These are phyloP conservation scores for Saccharum spontaneum DNA, from an alignment of 176 grass and related monocot genomes.

Conservation along the genomic window DNA sequence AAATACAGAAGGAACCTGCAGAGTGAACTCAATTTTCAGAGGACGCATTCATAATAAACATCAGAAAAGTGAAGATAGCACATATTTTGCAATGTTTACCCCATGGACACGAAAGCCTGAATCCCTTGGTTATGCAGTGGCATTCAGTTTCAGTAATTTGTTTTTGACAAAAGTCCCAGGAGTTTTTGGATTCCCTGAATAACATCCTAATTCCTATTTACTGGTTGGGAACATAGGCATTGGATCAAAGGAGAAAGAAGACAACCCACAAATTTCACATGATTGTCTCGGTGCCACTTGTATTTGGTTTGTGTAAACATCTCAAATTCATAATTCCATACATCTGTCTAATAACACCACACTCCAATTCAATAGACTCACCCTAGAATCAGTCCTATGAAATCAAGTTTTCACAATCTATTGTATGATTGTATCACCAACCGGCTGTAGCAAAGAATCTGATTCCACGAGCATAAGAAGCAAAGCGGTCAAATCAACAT, in stretches of 20 bases:
- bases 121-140: constrained; percentile 2
- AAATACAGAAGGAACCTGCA: constrained; percentile 22
- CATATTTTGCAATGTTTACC: constrained; percentile 8
- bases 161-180: not conserved
- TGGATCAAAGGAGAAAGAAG: not conserved
- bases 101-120: not conserved
- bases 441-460: not conserved
- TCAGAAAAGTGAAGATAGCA: not conserved
- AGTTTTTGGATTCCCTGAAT: not conserved
- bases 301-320: not conserved
- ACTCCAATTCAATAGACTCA: not conserved
- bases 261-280: not conserved
- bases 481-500: not conserved
- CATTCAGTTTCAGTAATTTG: not conserved
- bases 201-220: not conserved
- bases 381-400: not conserved
- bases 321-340: not conserved
- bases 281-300: not conserved
- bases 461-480: not conserved
- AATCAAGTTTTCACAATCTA: not conserved
- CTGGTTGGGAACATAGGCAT: not conserved
- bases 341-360: not conserved
- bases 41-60: not conserved
- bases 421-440: not conserved
- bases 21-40: not conserved